A percentile compares a stretch with the other conserved stretches of the same genome.
Conservation (phyloP, 2,329 filamentous ascomycete genomes). For the Colletotrichum cereale region DNA sequence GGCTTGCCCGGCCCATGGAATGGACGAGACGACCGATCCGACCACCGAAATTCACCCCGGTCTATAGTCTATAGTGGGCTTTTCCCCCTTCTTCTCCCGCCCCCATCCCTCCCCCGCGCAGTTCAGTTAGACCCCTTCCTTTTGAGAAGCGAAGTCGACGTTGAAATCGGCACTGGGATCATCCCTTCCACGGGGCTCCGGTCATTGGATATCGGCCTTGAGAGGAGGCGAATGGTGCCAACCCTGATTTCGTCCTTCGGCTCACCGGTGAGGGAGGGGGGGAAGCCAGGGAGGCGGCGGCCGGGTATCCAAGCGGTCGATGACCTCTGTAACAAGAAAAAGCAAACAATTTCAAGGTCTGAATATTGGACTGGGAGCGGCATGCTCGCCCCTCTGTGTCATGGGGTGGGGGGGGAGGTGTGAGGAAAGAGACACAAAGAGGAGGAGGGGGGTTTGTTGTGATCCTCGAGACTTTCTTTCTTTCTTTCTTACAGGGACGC, state of each 20-base stretch:
- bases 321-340: slow-evolving; percentile 26
- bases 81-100: neutral
- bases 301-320: slow-evolving; percentile 8
- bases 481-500: neutral
- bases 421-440: neutral
- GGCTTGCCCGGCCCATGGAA: slow-evolving; percentile 8
- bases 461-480: neutral
- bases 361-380: slow-evolving; percentile 7
- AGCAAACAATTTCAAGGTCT: slow-evolving; percentile 24
- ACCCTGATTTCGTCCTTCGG: slow-evolving; percentile 8
- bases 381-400: slow-evolving; percentile 3
- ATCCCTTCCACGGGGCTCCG: slow-evolving; percentile 16
- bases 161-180: slow-evolving; percentile 18
- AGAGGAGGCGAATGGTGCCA: slow-evolving; percentile 4
- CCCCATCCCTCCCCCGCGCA: slow-evolving; percentile 6
- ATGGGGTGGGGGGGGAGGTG: neutral
- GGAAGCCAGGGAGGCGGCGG: slow-evolving; percentile 28
- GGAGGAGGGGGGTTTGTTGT: neutral
- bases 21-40: slow-evolving; percentile 24
- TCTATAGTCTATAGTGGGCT: slow-evolving; percentile 9
- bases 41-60: slow-evolving; percentile 15
- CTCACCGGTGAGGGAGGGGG: slow-evolving; percentile 4
- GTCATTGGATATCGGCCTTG: neutral
- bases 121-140: slow-evolving; percentile 15
- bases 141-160: slow-evolving; percentile 19